These are phyloP conservation scores for Penicillium thymicola DNA, from an alignment of 2,329 filamentous ascomycete genomes.

Conservation along the genomic window DNA sequence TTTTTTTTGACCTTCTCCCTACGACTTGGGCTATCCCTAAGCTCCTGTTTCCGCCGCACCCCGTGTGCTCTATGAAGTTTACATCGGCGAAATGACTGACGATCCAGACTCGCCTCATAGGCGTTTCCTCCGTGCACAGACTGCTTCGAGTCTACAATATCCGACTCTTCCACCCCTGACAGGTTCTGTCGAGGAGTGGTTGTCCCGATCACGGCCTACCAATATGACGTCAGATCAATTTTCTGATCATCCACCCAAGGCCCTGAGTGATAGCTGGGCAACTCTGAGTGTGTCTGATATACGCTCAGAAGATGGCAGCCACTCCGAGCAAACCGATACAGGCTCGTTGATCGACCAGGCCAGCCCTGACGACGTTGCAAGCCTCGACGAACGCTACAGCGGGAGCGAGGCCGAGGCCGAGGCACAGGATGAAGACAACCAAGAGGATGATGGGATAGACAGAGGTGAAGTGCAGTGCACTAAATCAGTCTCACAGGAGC, in stretches of 20 bases:
- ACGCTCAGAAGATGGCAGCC: slow-evolving; percentile 45
- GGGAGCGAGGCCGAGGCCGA: slow-evolving; percentile 36
- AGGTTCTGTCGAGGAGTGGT: slow-evolving; percentile 41
- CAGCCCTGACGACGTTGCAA: slow-evolving; percentile 45
- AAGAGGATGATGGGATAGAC: slow-evolving; percentile 25
- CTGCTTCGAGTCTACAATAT: slow-evolving; percentile 36
- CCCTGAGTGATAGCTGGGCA: slow-evolving; percentile 48
- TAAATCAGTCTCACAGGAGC: slow-evolving; percentile 29
- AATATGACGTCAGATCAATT: slow-evolving; percentile 38
- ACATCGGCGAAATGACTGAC: slow-evolving; percentile 35
- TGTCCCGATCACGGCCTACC: slow-evolving; percentile 41
- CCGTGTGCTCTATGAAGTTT: slow-evolving; percentile 11
- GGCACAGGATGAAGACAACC: slow-evolving; percentile 31
- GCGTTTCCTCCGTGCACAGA: slow-evolving; percentile 26
- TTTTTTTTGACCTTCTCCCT: slow-evolving; percentile 1
- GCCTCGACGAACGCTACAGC: slow-evolving; percentile 40
- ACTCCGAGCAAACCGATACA: slow-evolving; percentile 44
- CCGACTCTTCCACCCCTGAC: slow-evolving; percentile 41
- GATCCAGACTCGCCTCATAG: slow-evolving; percentile 32
- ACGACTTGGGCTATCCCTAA: neutral
- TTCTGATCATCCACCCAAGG: slow-evolving; percentile 27
- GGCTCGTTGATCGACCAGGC: slow-evolving; percentile 44
- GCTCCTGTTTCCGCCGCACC: slow-evolving; percentile 7
- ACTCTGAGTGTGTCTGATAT: slow-evolving; percentile 44
- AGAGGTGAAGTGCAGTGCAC: slow-evolving; percentile 25